Conservation (phyloP, 495 filamentous ascomycete genomes). For the Aspergillus egyptiacus region DNA sequence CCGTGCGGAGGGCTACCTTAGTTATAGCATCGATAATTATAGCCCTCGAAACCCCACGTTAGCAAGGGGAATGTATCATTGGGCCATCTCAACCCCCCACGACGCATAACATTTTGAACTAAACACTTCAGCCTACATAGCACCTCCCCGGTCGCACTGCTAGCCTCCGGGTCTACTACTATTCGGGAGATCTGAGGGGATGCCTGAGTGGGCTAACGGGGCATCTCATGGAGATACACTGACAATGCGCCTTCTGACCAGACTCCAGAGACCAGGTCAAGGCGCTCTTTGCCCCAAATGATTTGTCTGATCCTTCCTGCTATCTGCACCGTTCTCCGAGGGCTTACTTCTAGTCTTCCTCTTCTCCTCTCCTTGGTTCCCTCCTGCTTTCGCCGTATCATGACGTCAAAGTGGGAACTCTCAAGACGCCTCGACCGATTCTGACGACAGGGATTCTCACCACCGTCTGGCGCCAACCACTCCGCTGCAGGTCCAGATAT, state of each 20-base stretch:
- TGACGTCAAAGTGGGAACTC: constrained; percentile 14
- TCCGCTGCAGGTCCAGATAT: constrained; percentile 11
- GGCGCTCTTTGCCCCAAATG: background rate
- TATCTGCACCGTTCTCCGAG: no score
- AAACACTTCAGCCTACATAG: background rate
- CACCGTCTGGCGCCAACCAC: constrained; percentile 12
- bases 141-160: constrained; percentile 2
- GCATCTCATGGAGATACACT: constrained; percentile 4
- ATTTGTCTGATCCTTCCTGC: background rate
- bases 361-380: background rate
- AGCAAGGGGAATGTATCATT: constrained; percentile 3
- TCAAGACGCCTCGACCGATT: constrained; percentile 7
- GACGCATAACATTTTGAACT: constrained; percentile 10
- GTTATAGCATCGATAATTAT: constrained; percentile 4
- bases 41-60: constrained; percentile 11
- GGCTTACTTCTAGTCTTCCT: background rate
- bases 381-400: constrained; percentile 3
- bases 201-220: constrained; percentile 1
- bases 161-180: constrained; percentile 9
- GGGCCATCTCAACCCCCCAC: constrained; percentile 1
- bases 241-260: background rate
- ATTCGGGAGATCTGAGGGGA: background rate
- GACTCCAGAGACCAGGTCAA: background rate
- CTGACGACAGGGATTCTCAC: constrained; percentile 13
- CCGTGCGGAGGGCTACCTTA: background rate